These are phyloP conservation scores for Claviceps quebecensis DNA, from an alignment of 2,329 filamentous ascomycete species.

Conservation along the genomic window DNA sequence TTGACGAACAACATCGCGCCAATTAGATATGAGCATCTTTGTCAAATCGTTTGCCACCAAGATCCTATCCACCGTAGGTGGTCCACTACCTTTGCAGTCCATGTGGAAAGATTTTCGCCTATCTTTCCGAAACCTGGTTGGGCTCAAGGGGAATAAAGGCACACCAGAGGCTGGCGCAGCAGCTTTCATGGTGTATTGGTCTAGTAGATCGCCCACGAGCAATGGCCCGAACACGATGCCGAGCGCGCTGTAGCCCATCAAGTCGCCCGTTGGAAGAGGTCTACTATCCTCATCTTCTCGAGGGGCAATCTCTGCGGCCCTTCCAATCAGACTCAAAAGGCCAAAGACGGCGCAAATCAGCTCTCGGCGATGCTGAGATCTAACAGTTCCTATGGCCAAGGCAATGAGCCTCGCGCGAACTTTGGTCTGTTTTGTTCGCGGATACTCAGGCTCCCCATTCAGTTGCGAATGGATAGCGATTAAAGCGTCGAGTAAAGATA, in stretches of 20 bases:
- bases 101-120: slow-evolving; percentile 10
- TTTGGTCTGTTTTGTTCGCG: slow-evolving; percentile 38
- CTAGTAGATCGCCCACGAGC: slow-evolving; percentile 42
- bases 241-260: slow-evolving; percentile 51
- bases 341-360: slow-evolving; percentile 55
- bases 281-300: slow-evolving; percentile 37
- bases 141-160: slow-evolving; percentile 27
- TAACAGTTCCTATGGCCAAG: slow-evolving; percentile 44
- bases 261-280: slow-evolving; percentile 38
- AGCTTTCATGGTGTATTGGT: slow-evolving; percentile 34
- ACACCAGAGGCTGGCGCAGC: slow-evolving; percentile 27
- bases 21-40: slow-evolving; percentile 52
- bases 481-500: slow-evolving; percentile 46
- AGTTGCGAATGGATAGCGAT: slow-evolving; percentile 46
- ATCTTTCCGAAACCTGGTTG: slow-evolving; percentile 24
- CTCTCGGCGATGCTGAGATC: slow-evolving; percentile 45
- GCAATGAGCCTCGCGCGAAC: slow-evolving; percentile 52
- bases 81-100: slow-evolving; percentile 5
- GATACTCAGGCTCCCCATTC: slow-evolving; percentile 34
- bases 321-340: slow-evolving; percentile 45
- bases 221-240: slow-evolving; percentile 53
- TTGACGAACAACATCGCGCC: slow-evolving; percentile 49
- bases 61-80: slow-evolving; percentile 37
- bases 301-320: slow-evolving; percentile 38
- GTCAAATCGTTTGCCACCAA: slow-evolving; percentile 43